Evolutionary conservation across 768 basidiomycete species (phyloP).

Genomic region (Asterophora lycoperdoides): DNA sequence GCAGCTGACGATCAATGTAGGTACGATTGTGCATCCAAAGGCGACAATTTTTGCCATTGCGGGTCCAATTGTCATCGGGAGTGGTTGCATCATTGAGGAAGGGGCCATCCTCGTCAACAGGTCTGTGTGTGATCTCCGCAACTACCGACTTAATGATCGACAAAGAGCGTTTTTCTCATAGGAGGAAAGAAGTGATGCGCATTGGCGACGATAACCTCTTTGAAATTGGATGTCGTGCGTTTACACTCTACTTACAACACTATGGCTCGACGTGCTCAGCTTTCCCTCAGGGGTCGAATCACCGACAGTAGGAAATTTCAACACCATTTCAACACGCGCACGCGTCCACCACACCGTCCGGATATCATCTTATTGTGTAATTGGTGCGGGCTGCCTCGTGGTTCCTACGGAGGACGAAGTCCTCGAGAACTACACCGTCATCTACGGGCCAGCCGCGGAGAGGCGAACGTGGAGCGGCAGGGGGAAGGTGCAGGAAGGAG

Average conservation of each 20-base stretch:
- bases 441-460: constrained; percentile 75
- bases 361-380: constrained; percentile 73
- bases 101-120: constrained; percentile 86
- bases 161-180: constrained; percentile 17
- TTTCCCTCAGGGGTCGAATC: constrained; percentile 70
- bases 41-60: constrained; percentile 89
- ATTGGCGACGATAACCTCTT: constrained; percentile 94
- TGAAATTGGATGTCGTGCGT: constrained; percentile 89
- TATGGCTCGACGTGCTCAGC: neutral
- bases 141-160: neutral
- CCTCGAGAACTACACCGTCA: constrained; percentile 77
- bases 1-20: constrained; percentile 29
- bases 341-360: constrained; percentile 81
- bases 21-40: constrained; percentile 89
- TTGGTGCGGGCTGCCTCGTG: constrained; percentile 78
- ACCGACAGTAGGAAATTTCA: constrained; percentile 77
- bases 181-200: constrained; percentile 80
- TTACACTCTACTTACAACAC: neutral
- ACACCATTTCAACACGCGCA: constrained; percentile 81
- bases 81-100: constrained; percentile 90
- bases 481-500: constrained; percentile 78
- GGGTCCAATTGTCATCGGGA: constrained; percentile 87
- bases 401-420: constrained; percentile 75
- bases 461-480: constrained; percentile 82
- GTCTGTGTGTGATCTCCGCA: constrained; percentile 27